Conservation (phyloP, 768 basidiomycete species). For the Suillus subalutaceus region DNA sequence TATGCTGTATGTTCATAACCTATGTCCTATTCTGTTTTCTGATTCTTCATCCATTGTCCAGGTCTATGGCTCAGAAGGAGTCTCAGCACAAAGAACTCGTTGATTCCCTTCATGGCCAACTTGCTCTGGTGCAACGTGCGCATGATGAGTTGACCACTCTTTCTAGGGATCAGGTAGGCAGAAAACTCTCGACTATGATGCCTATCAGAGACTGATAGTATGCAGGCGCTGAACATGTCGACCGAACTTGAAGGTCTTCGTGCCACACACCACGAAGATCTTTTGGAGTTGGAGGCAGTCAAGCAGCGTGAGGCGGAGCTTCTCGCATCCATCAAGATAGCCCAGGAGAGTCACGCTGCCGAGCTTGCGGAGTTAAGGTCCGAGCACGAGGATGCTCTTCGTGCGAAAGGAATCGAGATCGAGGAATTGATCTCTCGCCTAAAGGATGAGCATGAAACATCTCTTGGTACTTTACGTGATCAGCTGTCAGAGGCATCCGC, state of each 20-base stretch:
- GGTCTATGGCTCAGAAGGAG: conserved; percentile 98
- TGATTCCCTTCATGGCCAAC: conserved; percentile 67
- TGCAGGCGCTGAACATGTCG: conserved; percentile 83
- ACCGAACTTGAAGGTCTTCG: conserved; percentile 80
- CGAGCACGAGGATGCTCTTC: conserved; percentile 48
- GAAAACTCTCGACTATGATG: background rate
- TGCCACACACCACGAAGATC: conserved; percentile 55
- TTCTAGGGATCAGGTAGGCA: conserved; percentile 79
- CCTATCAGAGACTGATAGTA: conserved; percentile 2
- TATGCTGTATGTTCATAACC: conserved; percentile 69
- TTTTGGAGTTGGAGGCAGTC: conserved; percentile 55
- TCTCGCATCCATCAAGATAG: conserved; percentile 48
- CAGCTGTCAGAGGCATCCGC: conserved; percentile 48
- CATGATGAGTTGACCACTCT: conserved; percentile 81
- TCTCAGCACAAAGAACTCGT: conserved; percentile 84
- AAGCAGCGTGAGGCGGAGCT: conserved; percentile 61
- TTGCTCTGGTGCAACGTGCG: conserved; percentile 71
- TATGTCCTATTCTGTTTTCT: conserved; percentile 10
- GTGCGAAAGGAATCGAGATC: conserved; percentile 44
- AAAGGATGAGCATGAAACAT: conserved; percentile 51
- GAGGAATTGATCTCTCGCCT: conserved; percentile 46
- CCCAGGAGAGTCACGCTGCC: conserved; percentile 50
- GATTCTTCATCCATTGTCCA: conserved; percentile 33
- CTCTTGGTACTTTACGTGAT: conserved; percentile 40
- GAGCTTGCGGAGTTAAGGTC: conserved; percentile 50